Evolutionary conservation across 768 basidiomycete genomes (phyloP), one percentile per base, ranked within the genome.

Genomic region (Jaapia argillacea): DNA sequence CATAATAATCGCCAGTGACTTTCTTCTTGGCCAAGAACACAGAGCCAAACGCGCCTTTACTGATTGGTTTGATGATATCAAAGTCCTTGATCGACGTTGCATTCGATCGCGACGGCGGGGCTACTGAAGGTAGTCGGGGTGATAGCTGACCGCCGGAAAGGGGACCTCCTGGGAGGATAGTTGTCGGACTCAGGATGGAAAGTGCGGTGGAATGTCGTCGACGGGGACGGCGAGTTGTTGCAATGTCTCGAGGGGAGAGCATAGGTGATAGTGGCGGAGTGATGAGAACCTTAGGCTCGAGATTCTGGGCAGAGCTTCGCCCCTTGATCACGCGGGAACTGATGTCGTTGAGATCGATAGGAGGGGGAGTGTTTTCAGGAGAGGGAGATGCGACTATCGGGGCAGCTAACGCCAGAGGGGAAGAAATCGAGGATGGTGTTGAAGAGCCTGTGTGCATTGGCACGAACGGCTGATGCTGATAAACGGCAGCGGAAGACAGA

Each of bases 11-110:
- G 42, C 96, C 96, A 2, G 96, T 99, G 4, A 76, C 85, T 55
- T 90, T 93, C 75, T 99, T 99, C 71, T 94, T 98, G 35, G 96
- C 89, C 42, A 99, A 74, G 63, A 96, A 99, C 43, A 99, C 96
- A 6, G 92, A 92, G 13, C 96, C 96, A 59, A 99, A 98, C 2
- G 96, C 96, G 42, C 96, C 96, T 58, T 97, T 97, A 61, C 87
- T 91, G 59, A 99, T 99, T 3, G 96, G 96, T 62, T 99, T 99
- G 71, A 99, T 94, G 57, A 99, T 82, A 56, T 98, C 94, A 54
- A 99, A 99, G 60, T 99, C 96, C 62, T 92, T 97, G 65, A 98
- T 97, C 4, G 93, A 94, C 3, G 93, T 85, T 1, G 88, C 79
- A 7, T 79, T 81, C 14, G 86, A 78, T 21, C 90, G 76, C 24